phyloP scores from a whole-genome alignment of 495 filamentous ascomycete species.

The Tuber calosporum region DNA sequence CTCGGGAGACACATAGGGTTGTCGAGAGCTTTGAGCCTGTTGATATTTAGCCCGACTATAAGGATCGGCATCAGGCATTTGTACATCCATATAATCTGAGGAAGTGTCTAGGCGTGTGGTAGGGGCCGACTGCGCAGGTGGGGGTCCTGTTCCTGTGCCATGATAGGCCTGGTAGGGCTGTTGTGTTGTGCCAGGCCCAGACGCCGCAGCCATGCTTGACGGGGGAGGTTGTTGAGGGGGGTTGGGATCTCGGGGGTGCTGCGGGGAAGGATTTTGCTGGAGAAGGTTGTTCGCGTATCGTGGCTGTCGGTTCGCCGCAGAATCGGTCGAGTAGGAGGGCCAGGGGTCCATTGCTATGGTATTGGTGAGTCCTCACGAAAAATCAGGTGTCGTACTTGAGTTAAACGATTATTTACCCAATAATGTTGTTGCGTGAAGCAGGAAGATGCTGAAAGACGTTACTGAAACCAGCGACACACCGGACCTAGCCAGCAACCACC shows the following conservation, averaged over 20 bases:
- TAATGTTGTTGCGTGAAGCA: not conserved
- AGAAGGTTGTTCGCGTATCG: constrained; percentile 37
- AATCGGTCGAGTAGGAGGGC: constrained; percentile 32
- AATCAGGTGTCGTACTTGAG: not conserved
- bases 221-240: constrained; percentile 24
- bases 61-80: constrained; percentile 70
- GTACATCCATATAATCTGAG: constrained; percentile 56
- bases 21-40: constrained; percentile 33
- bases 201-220: constrained; percentile 22
- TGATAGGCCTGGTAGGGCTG: constrained; percentile 41
- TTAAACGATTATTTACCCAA: not conserved
- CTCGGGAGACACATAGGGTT: constrained; percentile 46
- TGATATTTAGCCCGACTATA: constrained; percentile 64
- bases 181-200: constrained; percentile 26
- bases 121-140: constrained; percentile 52
- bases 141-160: constrained; percentile 47
- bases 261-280: constrained; percentile 27
- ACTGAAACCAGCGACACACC: not conserved
- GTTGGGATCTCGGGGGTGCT: constrained; percentile 35
- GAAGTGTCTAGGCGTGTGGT: constrained; percentile 45
- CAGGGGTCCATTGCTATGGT: constrained; percentile 30
- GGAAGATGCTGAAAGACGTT: not conserved
- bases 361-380: not conserved
- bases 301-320: constrained; percentile 34
- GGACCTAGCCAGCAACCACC: not conserved